Evolutionary conservation across 2,329 filamentous ascomycete genomes (phyloP), one percentile per base, ranked within the genome.

Genomic region (Polytolypa hystricis): DNA sequence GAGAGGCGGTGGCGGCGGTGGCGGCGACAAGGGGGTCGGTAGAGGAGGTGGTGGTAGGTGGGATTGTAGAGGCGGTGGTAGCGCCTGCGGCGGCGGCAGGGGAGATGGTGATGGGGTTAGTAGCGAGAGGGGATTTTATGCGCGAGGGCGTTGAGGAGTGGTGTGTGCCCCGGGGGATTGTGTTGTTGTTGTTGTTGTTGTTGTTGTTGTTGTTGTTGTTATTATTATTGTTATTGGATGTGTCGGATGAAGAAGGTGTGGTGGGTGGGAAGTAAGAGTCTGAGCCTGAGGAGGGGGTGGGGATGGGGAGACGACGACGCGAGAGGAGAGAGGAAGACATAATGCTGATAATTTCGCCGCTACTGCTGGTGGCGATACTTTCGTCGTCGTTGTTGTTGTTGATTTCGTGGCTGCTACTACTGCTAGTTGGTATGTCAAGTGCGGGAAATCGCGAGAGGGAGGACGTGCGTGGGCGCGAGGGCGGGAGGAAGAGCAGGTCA

Each of bases 401-500:
- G n/a, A n/a, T n/a, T n/a, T n/a, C n/a, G n/a, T n/a, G n/a, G n/a
- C n/a, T n/a, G n/a, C n/a, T n/a, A n/a, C n/a, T n/a, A n/a, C n/a
- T n/a, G n/a, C n/a, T n/a, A n/a, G n/a, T n/a, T n/a, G n/a, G n/a
- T n/a, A n/a, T n/a, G n/a, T n/a, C n/a, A n/a, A n/a, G n/a, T n/a
- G n/a, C n/a, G n/a, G n/a, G n/a, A n/a, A n/a, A n/a, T n/a, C n/a
- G n/a, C n/a, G 21, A 25, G 21, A 25, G n/a, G 21, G 7, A n/a
- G 21, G 21, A 7, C 9, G 11, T 12, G 16, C 15, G 14, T 10
- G 12, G 9, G 2, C 12, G 25, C 7, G 12, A 4, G 27, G 66
- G 63, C 27, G 71, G 66, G 39, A 87, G 79, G 25, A 80, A 77
- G 19, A 85, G 62, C 11, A 74, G 61, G 34, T 93, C 84, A 43